Percentiles rank a stretch among this genome's conserved stretches.
phyloP scores from a whole-genome alignment of 2,329 filamentous ascomycete genomes.

The Thermothelomyces thermophilus region DNA sequence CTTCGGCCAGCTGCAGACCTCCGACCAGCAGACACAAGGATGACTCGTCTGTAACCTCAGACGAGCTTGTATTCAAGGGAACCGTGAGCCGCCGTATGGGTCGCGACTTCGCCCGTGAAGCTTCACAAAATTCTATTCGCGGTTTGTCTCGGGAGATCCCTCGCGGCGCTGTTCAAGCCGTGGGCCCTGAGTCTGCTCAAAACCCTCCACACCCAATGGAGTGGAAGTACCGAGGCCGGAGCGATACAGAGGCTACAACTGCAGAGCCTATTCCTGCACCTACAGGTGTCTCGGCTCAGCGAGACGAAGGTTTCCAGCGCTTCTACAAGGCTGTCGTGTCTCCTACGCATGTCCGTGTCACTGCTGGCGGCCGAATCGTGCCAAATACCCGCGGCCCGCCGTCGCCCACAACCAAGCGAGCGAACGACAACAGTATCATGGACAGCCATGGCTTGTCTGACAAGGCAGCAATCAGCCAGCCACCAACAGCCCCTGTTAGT shows the following conservation, averaged over 20 bases:
- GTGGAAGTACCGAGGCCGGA: slow-evolving; percentile 42
- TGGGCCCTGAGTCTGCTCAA: not conserved
- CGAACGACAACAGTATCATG: slow-evolving; percentile 34
- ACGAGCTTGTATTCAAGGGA: slow-evolving; percentile 34
- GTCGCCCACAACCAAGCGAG: slow-evolving; percentile 47
- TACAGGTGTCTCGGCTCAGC: slow-evolving; percentile 46
- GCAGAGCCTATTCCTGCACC: slow-evolving; percentile 49
- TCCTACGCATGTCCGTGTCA: slow-evolving; percentile 60
- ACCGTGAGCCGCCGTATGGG: slow-evolving; percentile 27
- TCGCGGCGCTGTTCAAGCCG: slow-evolving; percentile 5
- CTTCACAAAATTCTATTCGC: slow-evolving; percentile 13
- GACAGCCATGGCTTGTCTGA: slow-evolving; percentile 23
- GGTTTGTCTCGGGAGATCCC: slow-evolving; percentile 4
- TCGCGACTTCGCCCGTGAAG: slow-evolving; percentile 12
- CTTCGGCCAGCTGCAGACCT: slow-evolving; percentile 8
- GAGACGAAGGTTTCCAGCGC: slow-evolving; percentile 58
- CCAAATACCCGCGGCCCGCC: slow-evolving; percentile 52
- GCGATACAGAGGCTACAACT: slow-evolving; percentile 36
- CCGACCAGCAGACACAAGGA: slow-evolving; percentile 25
- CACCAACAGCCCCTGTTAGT: slow-evolving; percentile 4
- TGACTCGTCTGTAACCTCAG: slow-evolving; percentile 31
- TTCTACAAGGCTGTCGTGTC: slow-evolving; percentile 65
- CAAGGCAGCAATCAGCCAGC: slow-evolving; percentile 15
- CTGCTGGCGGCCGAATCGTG: slow-evolving; percentile 60
- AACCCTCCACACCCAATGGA: slow-evolving; percentile 24